These are phyloP conservation scores for Amaranthus hypochondriacus DNA, from an alignment of 148 eudicot species.

Conservation along the genomic window DNA sequence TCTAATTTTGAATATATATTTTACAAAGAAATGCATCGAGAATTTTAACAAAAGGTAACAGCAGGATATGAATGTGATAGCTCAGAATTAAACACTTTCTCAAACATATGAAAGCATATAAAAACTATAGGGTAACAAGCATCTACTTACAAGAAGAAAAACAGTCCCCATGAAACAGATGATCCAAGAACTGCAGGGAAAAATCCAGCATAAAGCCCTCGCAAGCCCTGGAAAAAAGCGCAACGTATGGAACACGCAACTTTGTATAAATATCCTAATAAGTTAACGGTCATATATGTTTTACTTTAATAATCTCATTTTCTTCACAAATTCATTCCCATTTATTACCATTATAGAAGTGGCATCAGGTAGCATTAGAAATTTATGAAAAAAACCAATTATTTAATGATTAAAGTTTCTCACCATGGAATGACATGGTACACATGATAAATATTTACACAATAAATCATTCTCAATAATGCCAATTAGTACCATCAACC, in stretches of 20 bases:
- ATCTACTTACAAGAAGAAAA: constrained; percentile 86
- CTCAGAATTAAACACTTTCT: no score
- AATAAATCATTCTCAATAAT: no score
- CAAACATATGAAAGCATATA: background rate
- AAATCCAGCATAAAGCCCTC: constrained; percentile 96
- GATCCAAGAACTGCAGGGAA: constrained; percentile 93
- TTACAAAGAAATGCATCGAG: background rate
- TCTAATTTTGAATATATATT: background rate
- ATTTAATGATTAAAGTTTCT: no score
- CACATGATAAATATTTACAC: no score
- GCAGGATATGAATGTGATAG: background rate
- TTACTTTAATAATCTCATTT: no score
- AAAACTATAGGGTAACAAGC: background rate
- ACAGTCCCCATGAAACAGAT: constrained; percentile 91
- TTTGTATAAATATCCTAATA: background rate
- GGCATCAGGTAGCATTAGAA: no score
- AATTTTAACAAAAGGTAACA: background rate
- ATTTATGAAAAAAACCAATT: no score
- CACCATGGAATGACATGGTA: no score
- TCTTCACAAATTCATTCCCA: no score
- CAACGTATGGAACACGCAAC: background rate
- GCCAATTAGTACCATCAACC: no score
- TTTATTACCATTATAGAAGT: no score
- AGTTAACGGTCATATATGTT: no score
- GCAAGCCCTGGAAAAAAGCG: constrained; percentile 53